Conservation (phyloP, 176 grass and related monocot genomes). For the maize (Zea mays) region Zm-B73-REFERENCE-NAM-5.0 NC_050101.1:156560501-156561000, state of each 20-base stretch:
- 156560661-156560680: background rate
- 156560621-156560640: constrained; percentile 14
- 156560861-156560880: constrained; percentile 11
- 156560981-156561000: background rate
- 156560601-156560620: background rate
- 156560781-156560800: constrained; percentile 4
- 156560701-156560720: background rate
- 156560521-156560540: constrained; percentile 94
- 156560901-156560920: background rate
- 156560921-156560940: constrained; percentile 3
- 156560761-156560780: background rate
- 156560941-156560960: background rate
- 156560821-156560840: constrained; percentile 10
- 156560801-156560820: constrained; percentile 12
- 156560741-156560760: constrained; percentile 22
- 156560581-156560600: constrained; percentile 67
- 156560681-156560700: background rate
- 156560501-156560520: constrained; percentile 81
- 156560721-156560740: background rate
- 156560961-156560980: background rate
- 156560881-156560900: background rate
- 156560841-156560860: constrained; percentile 17
- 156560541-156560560: constrained; percentile 99
- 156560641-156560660: background rate
- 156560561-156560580: constrained; percentile 98